Evolutionary conservation across 2,329 filamentous ascomycete species (phyloP).

Genomic region (Elsinoe perseae): DNA sequence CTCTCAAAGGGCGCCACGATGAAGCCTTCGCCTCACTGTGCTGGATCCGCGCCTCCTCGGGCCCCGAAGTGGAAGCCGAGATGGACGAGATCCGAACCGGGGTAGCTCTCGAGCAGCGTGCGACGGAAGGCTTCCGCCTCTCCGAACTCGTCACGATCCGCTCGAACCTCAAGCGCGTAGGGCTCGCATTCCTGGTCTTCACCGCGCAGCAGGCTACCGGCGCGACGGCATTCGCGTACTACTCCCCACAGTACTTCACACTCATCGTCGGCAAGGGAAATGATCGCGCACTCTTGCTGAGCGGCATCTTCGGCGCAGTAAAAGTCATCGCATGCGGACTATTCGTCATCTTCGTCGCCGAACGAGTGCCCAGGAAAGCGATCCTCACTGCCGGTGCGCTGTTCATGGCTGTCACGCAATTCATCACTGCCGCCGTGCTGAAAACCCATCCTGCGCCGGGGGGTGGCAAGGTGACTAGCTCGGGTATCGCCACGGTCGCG

Average conservation of each 20-base stretch:
- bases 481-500: conserved; percentile 44
- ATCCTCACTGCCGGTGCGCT: conserved; percentile 28
- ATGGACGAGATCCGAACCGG: conserved; percentile 45
- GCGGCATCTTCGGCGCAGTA: conserved; percentile 47
- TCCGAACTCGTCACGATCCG: conserved; percentile 38
- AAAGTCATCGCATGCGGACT: conserved; percentile 45
- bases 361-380: conserved; percentile 40
- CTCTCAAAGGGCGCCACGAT: conserved; percentile 37
- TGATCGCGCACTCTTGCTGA: conserved; percentile 41
- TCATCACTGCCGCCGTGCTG: conserved; percentile 28
- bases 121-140: conserved; percentile 37
- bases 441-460: conserved; percentile 24
- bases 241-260: conserved; percentile 49
- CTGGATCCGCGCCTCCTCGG: conserved; percentile 44
- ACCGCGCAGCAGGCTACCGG: conserved; percentile 48
- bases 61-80: conserved; percentile 34
- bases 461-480: conserved; percentile 24
- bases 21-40: conserved; percentile 43
- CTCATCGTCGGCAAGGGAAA: conserved; percentile 41
- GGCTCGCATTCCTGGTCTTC: conserved; percentile 42
- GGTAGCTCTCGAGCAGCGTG: conserved; percentile 40
- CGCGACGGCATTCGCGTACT: conserved; percentile 49
- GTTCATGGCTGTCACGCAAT: conserved; percentile 32
- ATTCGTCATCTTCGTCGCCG: conserved; percentile 49
- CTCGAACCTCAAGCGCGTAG: conserved; percentile 39